Percentiles rank a stretch among this genome's conserved stretches.
Evolutionary conservation across 108 stramenopile genomes (phyloP).

Genomic region (Fragilaria radians): DNA sequence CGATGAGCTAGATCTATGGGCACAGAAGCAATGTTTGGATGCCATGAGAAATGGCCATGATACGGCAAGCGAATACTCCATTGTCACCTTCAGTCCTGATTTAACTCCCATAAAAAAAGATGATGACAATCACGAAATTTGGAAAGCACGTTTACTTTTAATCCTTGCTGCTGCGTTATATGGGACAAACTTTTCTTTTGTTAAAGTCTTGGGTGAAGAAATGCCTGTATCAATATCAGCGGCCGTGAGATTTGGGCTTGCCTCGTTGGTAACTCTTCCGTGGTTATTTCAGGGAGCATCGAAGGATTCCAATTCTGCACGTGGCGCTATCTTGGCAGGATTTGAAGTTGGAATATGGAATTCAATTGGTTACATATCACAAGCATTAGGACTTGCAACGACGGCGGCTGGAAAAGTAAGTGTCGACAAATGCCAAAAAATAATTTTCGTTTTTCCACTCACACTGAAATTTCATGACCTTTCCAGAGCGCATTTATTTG

Average conservation of each 20-base stretch:
- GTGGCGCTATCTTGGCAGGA: slow-evolving; percentile 44
- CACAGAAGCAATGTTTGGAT: too few species aligned
- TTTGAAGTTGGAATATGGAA: slow-evolving; percentile 85
- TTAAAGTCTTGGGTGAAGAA: slow-evolving; percentile 56
- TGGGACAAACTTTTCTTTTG: slow-evolving; percentile 81
- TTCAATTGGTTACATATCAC: slow-evolving; percentile 81
- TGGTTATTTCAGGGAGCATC: slow-evolving; percentile 22
- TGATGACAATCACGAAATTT: too few species aligned
- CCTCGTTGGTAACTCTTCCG: slow-evolving; percentile 56
- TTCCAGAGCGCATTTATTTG: slow-evolving; percentile 91
- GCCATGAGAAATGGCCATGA: too few species aligned
- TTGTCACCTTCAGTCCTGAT: too few species aligned
- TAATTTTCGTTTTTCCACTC: too few species aligned
- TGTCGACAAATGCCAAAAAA: too few species aligned
- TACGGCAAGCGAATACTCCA: too few species aligned
- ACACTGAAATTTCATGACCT: too few species aligned
- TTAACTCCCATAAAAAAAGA: too few species aligned
- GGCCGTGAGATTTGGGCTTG: slow-evolving; percentile 69
- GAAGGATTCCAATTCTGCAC: background rate
- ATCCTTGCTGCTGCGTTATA: slow-evolving; percentile 62
- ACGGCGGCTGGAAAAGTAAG: slow-evolving; percentile 75
- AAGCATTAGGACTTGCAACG: slow-evolving; percentile 81
- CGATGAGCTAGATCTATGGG: too few species aligned
- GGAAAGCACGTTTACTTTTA: slow-evolving; percentile 49
- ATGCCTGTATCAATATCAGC: slow-evolving; percentile 52